Conservation (phyloP, 2,329 filamentous ascomycete genomes). For the Bisporella sp. region DNA sequence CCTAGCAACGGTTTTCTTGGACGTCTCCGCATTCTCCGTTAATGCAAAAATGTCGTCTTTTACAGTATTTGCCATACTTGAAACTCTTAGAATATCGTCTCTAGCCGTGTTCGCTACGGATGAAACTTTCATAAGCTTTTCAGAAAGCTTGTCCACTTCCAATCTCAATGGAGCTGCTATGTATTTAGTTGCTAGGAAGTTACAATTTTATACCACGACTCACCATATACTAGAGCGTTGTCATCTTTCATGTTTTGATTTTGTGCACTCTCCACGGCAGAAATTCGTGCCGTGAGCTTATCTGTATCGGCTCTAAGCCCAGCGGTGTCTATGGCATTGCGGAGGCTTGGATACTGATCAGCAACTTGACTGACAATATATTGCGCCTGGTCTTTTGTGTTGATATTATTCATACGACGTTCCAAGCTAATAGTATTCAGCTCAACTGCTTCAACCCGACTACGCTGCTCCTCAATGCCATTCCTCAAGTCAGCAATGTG, state of each 20-base stretch:
- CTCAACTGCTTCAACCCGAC: background rate
- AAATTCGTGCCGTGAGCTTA: background rate
- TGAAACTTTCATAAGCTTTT: too few species aligned
- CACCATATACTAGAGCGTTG: background rate
- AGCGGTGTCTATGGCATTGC: background rate
- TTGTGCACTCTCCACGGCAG: background rate
- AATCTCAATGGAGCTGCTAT: background rate
- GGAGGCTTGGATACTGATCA: background rate
- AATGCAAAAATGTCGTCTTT: too few species aligned
- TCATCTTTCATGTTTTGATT: background rate
- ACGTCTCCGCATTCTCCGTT: too few species aligned
- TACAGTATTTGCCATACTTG: too few species aligned
- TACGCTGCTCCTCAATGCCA: background rate
- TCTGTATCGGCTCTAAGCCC: background rate
- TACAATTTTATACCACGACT: too few species aligned
- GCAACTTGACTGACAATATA: conserved; percentile 1
- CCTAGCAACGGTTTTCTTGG: too few species aligned
- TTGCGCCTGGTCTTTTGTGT: background rate
- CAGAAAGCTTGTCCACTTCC: background rate
- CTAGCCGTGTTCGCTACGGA: too few species aligned
- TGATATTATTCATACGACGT: background rate
- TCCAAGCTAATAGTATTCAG: background rate
- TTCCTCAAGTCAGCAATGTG: background rate
- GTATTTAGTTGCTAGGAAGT: too few species aligned
- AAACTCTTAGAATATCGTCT: too few species aligned